phyloP scores from a whole-genome alignment of 768 basidiomycete genomes.

The Glaciozyma martinii region DNA sequence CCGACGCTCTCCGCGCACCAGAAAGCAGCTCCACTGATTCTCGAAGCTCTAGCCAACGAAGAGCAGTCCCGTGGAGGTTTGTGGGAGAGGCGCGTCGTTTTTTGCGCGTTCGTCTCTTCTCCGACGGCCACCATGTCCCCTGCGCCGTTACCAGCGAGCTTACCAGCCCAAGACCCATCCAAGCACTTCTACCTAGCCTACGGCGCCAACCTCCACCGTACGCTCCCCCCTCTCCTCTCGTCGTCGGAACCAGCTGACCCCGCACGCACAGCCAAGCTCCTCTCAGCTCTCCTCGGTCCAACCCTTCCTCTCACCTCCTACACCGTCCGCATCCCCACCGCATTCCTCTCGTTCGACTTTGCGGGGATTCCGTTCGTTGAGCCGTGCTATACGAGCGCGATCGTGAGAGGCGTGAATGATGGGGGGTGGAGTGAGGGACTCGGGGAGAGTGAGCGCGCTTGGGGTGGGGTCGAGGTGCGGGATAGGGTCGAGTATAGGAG shows the following conservation, averaged over 20 bases:
- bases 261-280: constrained; percentile 7
- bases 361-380: constrained; percentile 21
- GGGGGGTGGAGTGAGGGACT: neutral
- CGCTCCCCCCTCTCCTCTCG: neutral
- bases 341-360: constrained; percentile 19
- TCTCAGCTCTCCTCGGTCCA: neutral
- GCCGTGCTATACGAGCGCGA: constrained; percentile 9
- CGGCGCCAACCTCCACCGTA: neutral
- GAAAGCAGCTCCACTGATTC: no score
- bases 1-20: no score
- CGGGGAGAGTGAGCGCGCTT: neutral
- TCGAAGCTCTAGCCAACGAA: no score
- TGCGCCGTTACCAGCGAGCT: neutral
- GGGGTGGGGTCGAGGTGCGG: no score
- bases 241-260: neutral
- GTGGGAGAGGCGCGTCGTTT: no score
- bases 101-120: no score
- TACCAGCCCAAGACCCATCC: neutral
- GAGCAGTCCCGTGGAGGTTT: no score
- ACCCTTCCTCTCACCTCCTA: neutral
- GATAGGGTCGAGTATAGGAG: constrained; percentile 8
- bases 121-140: neutral
- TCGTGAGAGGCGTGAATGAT: constrained; percentile 16
- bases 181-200: neutral
- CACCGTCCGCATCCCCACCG: constrained; percentile 4